Percentiles rank a stretch among this genome's conserved stretches.
Evolutionary conservation across 345 rosid genomes (phyloP).

Genomic region (Anacardium occidentale): DNA sequence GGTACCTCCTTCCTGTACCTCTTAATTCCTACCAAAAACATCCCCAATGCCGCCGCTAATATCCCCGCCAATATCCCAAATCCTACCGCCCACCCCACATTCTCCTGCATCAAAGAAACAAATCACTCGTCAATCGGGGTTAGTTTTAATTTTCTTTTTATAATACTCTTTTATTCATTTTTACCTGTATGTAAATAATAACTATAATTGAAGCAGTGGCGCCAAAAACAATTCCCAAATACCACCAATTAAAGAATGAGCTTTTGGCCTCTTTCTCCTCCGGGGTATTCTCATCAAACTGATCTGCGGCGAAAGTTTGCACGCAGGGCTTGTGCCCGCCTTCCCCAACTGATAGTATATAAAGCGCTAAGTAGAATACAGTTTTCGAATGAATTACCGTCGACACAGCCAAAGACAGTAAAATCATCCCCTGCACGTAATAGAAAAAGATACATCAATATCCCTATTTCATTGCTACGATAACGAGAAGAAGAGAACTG

Average conservation of each 20-base stretch:
- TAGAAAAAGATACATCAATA: neutral
- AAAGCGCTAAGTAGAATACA: conserved; percentile 68
- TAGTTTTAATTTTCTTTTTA: too few species aligned
- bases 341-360: conserved; percentile 74
- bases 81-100: conserved; percentile 75
- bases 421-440: conserved; percentile 59
- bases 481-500: neutral
- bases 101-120: conserved; percentile 42
- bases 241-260: conserved; percentile 97
- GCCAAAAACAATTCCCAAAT: conserved; percentile 51
- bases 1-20: conserved; percentile 56
- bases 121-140: neutral
- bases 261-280: conserved; percentile 72
- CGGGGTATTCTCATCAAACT: conserved; percentile 60
- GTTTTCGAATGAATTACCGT: conserved; percentile 33
- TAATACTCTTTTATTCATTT: neutral
- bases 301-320: conserved; percentile 95
- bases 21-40: conserved; percentile 59
- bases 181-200: conserved; percentile 72
- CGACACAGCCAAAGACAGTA: conserved; percentile 64
- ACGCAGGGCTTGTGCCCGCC: conserved; percentile 96
- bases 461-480: neutral
- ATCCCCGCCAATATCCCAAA: conserved; percentile 53
- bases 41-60: conserved; percentile 37
- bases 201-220: conserved; percentile 59